These are phyloP conservation scores for Sesbania bispinosa DNA, from an alignment of 306 rosid genomes.

Conservation along the genomic window DNA sequence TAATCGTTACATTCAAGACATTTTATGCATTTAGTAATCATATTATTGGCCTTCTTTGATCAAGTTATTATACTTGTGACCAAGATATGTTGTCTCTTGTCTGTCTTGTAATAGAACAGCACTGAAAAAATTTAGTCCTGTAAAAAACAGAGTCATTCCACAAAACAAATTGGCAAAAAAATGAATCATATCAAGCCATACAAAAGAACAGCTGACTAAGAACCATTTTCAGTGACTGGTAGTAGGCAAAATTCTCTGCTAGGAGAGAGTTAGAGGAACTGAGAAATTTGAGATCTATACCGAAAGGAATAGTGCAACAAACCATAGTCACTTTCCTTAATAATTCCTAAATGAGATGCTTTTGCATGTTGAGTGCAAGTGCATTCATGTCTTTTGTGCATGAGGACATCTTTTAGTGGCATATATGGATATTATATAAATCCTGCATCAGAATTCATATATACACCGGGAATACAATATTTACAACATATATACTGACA, in stretches of 20 bases:
- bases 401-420: neutral
- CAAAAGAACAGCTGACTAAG: neutral
- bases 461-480: neutral
- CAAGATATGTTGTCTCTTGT: no score
- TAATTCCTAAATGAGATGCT: neutral
- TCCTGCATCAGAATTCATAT: neutral
- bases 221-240: neutral
- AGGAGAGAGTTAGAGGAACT: neutral
- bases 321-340: neutral
- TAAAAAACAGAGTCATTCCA: neutral
- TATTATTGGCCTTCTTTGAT: neutral
- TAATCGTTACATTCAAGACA: neutral
- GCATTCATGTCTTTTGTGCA: neutral
- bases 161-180: neutral
- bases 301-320: neutral
- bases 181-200: neutral
- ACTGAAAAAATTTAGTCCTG: neutral
- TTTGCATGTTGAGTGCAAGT: neutral
- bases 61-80: no score
- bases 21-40: neutral
- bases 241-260: neutral
- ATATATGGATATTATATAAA: neutral
- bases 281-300: neutral
- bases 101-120: neutral
- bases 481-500: neutral